A percentile compares a stretch with the other conserved stretches of the same genome.
These are phyloP conservation scores for Tetrapyrgos nigripes DNA, from an alignment of 1,284 basidiomycete genomes.

Conservation along the genomic window DNA sequence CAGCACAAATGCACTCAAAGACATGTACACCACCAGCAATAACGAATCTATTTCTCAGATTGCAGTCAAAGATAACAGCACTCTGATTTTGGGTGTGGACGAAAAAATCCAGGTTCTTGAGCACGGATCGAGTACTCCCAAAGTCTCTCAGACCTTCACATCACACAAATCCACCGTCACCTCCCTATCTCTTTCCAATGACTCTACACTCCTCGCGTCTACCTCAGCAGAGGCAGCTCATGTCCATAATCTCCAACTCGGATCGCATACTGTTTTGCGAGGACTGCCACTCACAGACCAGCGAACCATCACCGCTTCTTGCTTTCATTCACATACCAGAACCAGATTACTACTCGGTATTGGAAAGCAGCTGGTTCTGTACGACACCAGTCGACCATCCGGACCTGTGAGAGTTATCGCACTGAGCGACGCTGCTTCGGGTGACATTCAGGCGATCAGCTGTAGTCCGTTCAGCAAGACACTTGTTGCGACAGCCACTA, in stretches of 20 bases:
- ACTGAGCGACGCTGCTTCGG: slow-evolving; percentile 50
- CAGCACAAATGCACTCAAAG: slow-evolving; percentile 48
- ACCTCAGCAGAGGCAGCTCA: slow-evolving; percentile 58
- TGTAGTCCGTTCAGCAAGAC: slow-evolving; percentile 79
- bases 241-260: slow-evolving; percentile 61
- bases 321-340: slow-evolving; percentile 66
- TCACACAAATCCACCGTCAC: slow-evolving; percentile 62
- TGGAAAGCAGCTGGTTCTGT: slow-evolving; percentile 61
- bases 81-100: slow-evolving; percentile 52
- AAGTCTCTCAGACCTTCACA: slow-evolving; percentile 60
- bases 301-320: slow-evolving; percentile 48
- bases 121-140: slow-evolving; percentile 52
- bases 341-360: slow-evolving; percentile 62
- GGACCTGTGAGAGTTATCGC: slow-evolving; percentile 57
- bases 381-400: slow-evolving; percentile 65
- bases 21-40: slow-evolving; percentile 39
- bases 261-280: slow-evolving; percentile 57
- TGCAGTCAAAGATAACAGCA: slow-evolving; percentile 51
- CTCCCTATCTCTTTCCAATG: slow-evolving; percentile 62
- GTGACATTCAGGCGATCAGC: slow-evolving; percentile 56
- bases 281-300: slow-evolving; percentile 47
- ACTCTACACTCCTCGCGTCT: slow-evolving; percentile 61
- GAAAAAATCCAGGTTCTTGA: slow-evolving; percentile 70
- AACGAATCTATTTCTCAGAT: slow-evolving; percentile 46
- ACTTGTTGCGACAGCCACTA: slow-evolving; percentile 61